phyloP scores from a whole-genome alignment of 495 filamentous ascomycete genomes.

The Penicillium atrosanguineum region DNA sequence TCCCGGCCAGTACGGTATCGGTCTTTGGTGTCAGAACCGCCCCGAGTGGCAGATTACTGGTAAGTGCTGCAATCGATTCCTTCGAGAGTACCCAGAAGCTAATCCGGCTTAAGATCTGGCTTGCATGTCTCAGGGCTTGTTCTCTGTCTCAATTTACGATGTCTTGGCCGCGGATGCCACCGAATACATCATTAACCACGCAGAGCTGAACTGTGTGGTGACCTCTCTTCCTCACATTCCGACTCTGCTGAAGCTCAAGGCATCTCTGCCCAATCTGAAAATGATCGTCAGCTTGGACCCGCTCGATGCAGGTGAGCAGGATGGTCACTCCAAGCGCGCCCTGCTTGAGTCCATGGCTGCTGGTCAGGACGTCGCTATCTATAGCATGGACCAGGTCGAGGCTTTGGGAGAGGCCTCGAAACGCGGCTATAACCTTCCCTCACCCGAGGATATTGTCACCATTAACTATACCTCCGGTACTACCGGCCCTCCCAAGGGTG shows the following conservation, averaged over 20 bases:
- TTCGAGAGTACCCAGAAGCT: not conserved
- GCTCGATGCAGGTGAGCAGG: constrained; percentile 74
- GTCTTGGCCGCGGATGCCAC: constrained; percentile 86
- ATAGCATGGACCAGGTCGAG: constrained; percentile 76
- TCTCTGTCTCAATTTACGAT: constrained; percentile 92
- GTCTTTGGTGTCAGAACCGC: constrained; percentile 93
- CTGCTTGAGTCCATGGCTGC: constrained; percentile 72
- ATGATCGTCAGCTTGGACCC: constrained; percentile 86
- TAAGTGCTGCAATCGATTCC: constrained; percentile 27
- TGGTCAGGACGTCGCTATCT: constrained; percentile 69
- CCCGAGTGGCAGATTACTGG: constrained; percentile 96
- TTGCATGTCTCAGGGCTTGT: constrained; percentile 84
- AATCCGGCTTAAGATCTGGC: constrained; percentile 66
- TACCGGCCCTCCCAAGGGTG: constrained; percentile 92
- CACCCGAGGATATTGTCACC: constrained; percentile 75
- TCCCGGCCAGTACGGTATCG: constrained; percentile 74
- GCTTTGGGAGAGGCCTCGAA: constrained; percentile 67
- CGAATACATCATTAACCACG: constrained; percentile 95
- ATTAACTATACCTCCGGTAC: constrained; percentile 99
- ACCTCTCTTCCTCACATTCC: constrained; percentile 84
- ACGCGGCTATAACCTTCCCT: constrained; percentile 64
- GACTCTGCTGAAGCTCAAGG: constrained; percentile 79
- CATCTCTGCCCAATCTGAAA: constrained; percentile 74
- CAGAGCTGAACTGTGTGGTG: constrained; percentile 69
- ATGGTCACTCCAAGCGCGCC: constrained; percentile 74